Conservation (phyloP, 345 rosid species). For the Hibiscus tridactylites region DNA sequence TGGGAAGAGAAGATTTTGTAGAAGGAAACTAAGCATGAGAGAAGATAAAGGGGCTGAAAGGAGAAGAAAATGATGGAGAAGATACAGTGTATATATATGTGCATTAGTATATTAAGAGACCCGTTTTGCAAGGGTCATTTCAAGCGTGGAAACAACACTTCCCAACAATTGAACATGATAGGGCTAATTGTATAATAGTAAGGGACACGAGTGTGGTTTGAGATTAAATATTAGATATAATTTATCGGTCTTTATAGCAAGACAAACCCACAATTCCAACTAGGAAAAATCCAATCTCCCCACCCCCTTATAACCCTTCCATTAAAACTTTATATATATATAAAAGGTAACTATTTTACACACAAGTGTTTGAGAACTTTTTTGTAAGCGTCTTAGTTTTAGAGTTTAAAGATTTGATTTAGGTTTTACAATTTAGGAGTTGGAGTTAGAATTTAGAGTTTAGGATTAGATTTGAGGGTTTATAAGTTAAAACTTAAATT, state of each 20-base stretch:
- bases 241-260: not conserved
- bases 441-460: too few relatives aligned
- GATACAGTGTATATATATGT: not conserved
- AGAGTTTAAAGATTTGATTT: too few relatives aligned
- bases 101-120: not conserved
- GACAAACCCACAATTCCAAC: not conserved
- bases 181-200: constrained; percentile 10
- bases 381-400: too few relatives aligned
- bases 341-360: too few relatives aligned
- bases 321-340: too few relatives aligned
- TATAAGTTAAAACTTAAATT: too few relatives aligned
- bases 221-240: not conserved
- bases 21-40: constrained; percentile 5
- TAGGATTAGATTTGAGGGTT: too few relatives aligned
- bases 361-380: too few relatives aligned
- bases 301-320: not conserved
- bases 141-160: constrained; percentile 21
- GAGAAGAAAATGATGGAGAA: constrained; percentile 23
- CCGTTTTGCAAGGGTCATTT: constrained; percentile 29
- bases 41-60: constrained; percentile 29
- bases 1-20: constrained; percentile 7
- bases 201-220: constrained; percentile 53
- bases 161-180: constrained; percentile 22
- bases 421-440: too few relatives aligned
- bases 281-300: not conserved